Percentiles rank a stretch among this genome's conserved stretches.
Evolutionary conservation across 148 eudicot genomes (phyloP).

Genomic region (Simmondsia chinensis): DNA sequence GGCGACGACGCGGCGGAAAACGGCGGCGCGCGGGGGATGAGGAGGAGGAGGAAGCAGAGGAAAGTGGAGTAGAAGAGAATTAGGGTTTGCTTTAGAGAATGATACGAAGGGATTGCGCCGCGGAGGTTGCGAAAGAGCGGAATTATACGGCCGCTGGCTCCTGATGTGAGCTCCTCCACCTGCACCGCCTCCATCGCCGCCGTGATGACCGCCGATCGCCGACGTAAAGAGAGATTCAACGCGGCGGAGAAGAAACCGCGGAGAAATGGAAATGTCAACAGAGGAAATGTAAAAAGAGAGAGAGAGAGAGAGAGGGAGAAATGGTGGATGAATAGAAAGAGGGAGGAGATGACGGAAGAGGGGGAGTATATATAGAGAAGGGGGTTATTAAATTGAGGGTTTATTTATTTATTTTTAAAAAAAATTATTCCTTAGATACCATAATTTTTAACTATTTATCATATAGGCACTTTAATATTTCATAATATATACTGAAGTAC

Average conservation of each 20-base stretch:
- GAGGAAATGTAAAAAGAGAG: not conserved
- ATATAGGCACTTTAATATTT: too few relatives aligned
- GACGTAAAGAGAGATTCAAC: not conserved
- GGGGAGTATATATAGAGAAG: not conserved
- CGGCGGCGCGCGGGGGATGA: constrained; percentile 30
- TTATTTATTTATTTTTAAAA: too few relatives aligned
- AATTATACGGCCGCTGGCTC: constrained; percentile 84
- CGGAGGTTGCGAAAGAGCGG: constrained; percentile 53
- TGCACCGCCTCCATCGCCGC: constrained; percentile 38
- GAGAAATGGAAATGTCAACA: too few relatives aligned
- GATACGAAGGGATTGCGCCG: constrained; percentile 31
- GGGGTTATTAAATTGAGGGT: too few relatives aligned
- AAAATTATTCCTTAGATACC: too few relatives aligned
- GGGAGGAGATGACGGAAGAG: not conserved
- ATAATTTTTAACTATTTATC: too few relatives aligned
- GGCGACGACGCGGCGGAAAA: constrained; percentile 11
- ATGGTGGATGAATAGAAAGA: not conserved
- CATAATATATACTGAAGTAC: too few relatives aligned
- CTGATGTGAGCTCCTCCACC: constrained; percentile 86
- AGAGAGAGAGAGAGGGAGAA: not conserved
- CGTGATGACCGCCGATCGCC: too few relatives aligned
- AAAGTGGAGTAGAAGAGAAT: constrained; percentile 60
- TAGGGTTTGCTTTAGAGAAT: constrained; percentile 33
- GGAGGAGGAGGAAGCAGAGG: constrained; percentile 55
- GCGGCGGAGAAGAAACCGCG: constrained; percentile 5